A percentile compares a stretch with the other conserved stretches of the same genome.
Evolutionary conservation across 208 protist species (phyloP).

Genomic region (Acanthamoeba triangularis): DNA sequence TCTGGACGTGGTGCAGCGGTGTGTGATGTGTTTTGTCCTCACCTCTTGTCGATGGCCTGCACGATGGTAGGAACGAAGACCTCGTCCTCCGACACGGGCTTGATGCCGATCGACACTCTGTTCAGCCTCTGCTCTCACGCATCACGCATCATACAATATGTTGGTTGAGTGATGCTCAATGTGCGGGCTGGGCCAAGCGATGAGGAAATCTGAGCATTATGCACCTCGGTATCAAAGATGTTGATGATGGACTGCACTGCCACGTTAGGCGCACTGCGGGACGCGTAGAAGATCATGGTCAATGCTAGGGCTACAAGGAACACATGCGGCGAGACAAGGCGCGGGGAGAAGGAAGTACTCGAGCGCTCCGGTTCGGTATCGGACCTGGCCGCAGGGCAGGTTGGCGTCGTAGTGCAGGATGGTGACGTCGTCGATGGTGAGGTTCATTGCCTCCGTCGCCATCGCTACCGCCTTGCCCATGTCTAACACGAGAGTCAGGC

Average conservation of each 20-base stretch:
- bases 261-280: constrained; percentile 13
- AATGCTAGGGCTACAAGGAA: background rate
- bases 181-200: background rate
- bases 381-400: constrained; percentile 10
- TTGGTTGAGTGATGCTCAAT: background rate
- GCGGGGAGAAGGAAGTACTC: background rate
- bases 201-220: no score
- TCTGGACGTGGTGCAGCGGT: background rate
- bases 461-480: constrained; percentile 31
- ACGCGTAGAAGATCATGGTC: background rate
- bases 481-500: background rate
- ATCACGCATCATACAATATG: background rate
- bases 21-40: background rate
- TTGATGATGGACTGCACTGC: constrained; percentile 55
- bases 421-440: constrained; percentile 62
- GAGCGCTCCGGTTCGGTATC: background rate
- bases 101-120: constrained; percentile 53
- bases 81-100: background rate
- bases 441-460: constrained; percentile 42
- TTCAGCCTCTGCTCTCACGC: constrained; percentile 12
- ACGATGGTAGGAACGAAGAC: constrained; percentile 34
- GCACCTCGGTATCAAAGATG: constrained; percentile 8
- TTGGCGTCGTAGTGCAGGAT: constrained; percentile 44
- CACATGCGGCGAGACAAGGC: background rate
- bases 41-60: constrained; percentile 14